Evolutionary conservation across 352 stramenopile species (phyloP), one percentile per base, ranked within the genome.

Genomic region (Phytopythium montanum): DNA sequence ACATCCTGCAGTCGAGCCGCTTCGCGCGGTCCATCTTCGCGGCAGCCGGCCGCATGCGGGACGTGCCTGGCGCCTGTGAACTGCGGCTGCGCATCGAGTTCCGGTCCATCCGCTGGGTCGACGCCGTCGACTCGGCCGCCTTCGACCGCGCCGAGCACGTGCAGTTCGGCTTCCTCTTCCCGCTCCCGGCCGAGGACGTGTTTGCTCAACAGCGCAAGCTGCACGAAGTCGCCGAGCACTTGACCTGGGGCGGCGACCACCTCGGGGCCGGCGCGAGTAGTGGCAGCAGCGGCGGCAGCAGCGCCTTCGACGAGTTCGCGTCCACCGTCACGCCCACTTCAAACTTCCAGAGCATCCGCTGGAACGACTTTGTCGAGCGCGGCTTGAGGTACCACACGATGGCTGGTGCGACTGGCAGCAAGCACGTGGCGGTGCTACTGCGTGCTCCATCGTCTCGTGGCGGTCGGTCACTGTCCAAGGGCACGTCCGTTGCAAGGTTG

Each of bases 161-260:
- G 28, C 73, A 92, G 44, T 79, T 92, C 23, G 76, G 82, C 0
- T 85, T 92, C 25, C 59, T 94, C 3, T 94, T 94, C 49, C 85
- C 82, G 1, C 62, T 94, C 18, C 85, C 85, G 19, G 90, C 77
- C 48, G 85, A 94, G 71, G 85, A 94, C 64, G 75, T 90, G 5
- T 87, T 94, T 28, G 73, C 85, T 0, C 72, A 85, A 16, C 82
- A 94, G 56, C 79, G 82, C 54, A 94, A 94, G 62, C 60, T 94
- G 26, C 73, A 88, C 48, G 75, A 92, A 64, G 75, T 94, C 12
- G 84, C 84, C 0, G 80, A 90, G 19, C 73, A 87, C 31, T 69
- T 94, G 28, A 90, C 81, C 39, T 88, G 84, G 73, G 71, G 79
- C n/a, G n/a, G n/a, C 12, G 65, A 69, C 42, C 66, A 53, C 25